Conservation (phyloP, 768 basidiomycete species). For the Mycena vitilis region DNA sequence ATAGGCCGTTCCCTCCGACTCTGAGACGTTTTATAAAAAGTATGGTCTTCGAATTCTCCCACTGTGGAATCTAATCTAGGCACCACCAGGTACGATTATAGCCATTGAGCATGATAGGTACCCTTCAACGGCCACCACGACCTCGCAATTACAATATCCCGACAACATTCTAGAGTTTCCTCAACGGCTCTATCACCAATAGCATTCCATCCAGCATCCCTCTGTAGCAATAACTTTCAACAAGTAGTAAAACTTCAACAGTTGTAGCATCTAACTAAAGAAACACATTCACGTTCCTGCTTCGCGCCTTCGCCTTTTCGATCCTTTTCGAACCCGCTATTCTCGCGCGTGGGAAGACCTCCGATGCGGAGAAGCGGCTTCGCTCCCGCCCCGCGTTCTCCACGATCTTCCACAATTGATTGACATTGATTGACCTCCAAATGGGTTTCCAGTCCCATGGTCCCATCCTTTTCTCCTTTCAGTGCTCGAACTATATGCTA, state of each 20-base stretch:
- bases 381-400: too few relatives aligned
- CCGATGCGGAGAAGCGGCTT: too few relatives aligned
- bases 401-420: too few relatives aligned
- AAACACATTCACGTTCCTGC: background rate
- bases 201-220: slow-evolving; percentile 13
- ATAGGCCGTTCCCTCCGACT: slow-evolving; percentile 75
- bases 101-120: slow-evolving; percentile 37
- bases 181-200: slow-evolving; percentile 22
- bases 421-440: background rate
- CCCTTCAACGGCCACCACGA: slow-evolving; percentile 12
- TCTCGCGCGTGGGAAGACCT: too few relatives aligned
- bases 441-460: background rate
- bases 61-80: background rate
- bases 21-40: slow-evolving; percentile 90
- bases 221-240: slow-evolving; percentile 31
- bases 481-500: background rate
- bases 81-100: slow-evolving; percentile 63
- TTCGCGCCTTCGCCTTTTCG: too few relatives aligned
- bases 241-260: slow-evolving; percentile 28
- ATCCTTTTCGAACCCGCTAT: too few relatives aligned
- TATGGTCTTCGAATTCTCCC: slow-evolving; percentile 39
- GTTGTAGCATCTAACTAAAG: slow-evolving; percentile 9
- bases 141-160: background rate
- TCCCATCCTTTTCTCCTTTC: background rate
- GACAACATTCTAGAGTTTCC: slow-evolving; percentile 28